These are phyloP conservation scores for Ricinus communis DNA, from an alignment of 345 rosid species.

Conservation along the genomic window DNA sequence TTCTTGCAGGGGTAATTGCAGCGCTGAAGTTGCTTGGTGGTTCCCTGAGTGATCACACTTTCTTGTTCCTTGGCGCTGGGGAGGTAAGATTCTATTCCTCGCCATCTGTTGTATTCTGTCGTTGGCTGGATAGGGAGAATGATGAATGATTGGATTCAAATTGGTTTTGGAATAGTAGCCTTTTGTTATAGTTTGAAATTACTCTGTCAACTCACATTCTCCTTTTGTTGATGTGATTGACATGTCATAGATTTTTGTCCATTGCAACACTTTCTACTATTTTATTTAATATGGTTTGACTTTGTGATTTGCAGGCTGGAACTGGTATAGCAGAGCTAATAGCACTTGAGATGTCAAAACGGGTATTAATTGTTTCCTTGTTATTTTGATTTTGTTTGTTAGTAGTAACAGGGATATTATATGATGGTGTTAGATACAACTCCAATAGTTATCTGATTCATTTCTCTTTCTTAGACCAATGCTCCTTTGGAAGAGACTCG, in stretches of 20 bases:
- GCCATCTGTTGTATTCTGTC: not conserved
- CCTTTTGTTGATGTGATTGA: not conserved
- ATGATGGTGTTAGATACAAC: not conserved
- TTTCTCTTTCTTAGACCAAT: slow-evolving; percentile 38
- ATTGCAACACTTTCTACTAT: not conserved
- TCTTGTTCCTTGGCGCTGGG: slow-evolving; percentile 97
- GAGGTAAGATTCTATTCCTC: slow-evolving; percentile 51
- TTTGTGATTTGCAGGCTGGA: slow-evolving; percentile 69
- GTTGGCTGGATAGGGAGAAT: not conserved
- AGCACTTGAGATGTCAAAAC: slow-evolving; percentile 87
- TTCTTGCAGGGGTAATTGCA: slow-evolving; percentile 82
- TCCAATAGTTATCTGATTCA: not conserved
- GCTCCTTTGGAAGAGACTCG: slow-evolving; percentile 69
- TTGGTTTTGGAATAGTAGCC: not conserved
- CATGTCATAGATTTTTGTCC: not conserved
- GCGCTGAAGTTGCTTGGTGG: slow-evolving; percentile 69
- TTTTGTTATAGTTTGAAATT: not conserved
- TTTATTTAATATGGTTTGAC: not conserved
- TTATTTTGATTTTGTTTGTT: not conserved
- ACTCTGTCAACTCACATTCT: not conserved
- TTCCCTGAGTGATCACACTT: slow-evolving; percentile 61
- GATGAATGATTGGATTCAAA: not conserved
- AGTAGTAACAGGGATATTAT: not conserved
- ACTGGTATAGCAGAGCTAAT: slow-evolving; percentile 97
- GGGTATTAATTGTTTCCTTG: slow-evolving; percentile 41